These are phyloP conservation scores for Salpingoeca rosetta DNA, from an alignment of 78 protist genomes.

Conservation along the genomic window DNA sequence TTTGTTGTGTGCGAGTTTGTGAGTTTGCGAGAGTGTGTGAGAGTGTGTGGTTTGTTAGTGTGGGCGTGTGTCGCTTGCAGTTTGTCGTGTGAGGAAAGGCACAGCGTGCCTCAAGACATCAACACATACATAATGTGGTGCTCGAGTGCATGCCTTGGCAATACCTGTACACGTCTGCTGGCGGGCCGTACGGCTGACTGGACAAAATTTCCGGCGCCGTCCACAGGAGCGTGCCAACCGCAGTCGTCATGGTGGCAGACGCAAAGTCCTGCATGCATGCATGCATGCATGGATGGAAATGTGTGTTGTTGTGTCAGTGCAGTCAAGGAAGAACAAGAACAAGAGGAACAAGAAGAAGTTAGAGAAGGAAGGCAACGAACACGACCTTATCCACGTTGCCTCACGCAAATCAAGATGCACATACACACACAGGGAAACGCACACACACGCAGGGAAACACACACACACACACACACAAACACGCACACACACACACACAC, in stretches of 20 bases:
- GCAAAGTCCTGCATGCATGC: neutral
- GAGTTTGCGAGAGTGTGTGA: too few species aligned
- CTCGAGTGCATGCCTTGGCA: too few species aligned
- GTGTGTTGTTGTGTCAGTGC: neutral
- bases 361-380: neutral
- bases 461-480: neutral
- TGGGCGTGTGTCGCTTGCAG: too few species aligned
- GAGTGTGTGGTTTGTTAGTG: too few species aligned
- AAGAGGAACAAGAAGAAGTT: neutral
- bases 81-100: too few species aligned
- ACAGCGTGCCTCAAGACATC: too few species aligned
- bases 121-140: too few species aligned
- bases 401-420: neutral
- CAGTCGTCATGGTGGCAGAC: slow-evolving; percentile 55
- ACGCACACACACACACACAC: too few species aligned
- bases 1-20: too few species aligned
- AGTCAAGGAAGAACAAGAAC: neutral
- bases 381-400: neutral
- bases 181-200: too few species aligned
- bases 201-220: neutral
- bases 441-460: neutral
- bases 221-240: slow-evolving; percentile 31
- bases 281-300: neutral
- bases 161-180: too few species aligned
- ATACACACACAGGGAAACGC: neutral